Evolutionary conservation across 2,329 filamentous ascomycete species (phyloP).

Genomic region (Colletotrichum shisoi): DNA sequence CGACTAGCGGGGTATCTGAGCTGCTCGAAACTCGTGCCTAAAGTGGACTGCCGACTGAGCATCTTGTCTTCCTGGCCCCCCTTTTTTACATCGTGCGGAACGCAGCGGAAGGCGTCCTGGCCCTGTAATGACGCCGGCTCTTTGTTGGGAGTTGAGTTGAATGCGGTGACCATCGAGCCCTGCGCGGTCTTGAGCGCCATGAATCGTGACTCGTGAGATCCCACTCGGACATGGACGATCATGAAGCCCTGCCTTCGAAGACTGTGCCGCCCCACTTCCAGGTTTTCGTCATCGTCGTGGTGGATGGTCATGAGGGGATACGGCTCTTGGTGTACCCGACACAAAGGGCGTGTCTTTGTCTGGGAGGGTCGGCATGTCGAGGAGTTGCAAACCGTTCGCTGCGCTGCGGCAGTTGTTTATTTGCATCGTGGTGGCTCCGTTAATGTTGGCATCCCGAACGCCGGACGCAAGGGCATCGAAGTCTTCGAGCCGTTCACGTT

Average conservation of each 20-base stretch:
- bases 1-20: not conserved
- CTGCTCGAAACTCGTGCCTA: not conserved
- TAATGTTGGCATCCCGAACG: not conserved
- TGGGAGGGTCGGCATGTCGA: not conserved
- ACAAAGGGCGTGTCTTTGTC: too few relatives aligned
- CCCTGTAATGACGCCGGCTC: not conserved
- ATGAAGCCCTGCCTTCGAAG: not conserved
- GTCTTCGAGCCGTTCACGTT: too few relatives aligned
- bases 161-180: not conserved
- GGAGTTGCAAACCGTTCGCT: not conserved
- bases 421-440: not conserved
- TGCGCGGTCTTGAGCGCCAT: not conserved
- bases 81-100: too few relatives aligned
- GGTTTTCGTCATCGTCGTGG: too few relatives aligned
- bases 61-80: not conserved
- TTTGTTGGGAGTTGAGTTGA: not conserved
- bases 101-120: too few relatives aligned
- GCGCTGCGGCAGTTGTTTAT: not conserved
- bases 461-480: not conserved
- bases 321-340: not conserved
- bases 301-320: not conserved
- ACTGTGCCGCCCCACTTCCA: not conserved
- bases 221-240: not conserved
- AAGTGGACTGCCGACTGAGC: constrained; percentile 6
- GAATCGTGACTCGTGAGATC: not conserved